Base-by-base conservation (phyloP, 257 asterid genomes). In the Cruciata laevipes region DNA sequence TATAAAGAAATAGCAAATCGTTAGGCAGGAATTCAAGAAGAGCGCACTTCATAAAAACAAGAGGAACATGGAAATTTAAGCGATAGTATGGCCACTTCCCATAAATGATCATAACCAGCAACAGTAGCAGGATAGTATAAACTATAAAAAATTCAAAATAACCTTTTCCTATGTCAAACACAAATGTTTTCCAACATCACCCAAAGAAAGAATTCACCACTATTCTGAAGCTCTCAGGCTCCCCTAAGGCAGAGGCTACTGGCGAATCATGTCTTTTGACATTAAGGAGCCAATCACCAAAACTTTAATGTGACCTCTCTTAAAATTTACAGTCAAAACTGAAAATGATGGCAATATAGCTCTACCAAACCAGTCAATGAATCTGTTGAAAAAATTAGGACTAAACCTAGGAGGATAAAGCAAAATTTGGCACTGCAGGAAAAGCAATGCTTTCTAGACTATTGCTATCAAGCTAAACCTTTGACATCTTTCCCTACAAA, bases 21-120 rank as follows among this genome's bases (percentile, higher is more conserved):
- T 59, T 3, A 69, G 59, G 7, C 38, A 79, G 66, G 63, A 73
- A 63, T 42, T 80, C 67, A 79, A 78, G 74, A 61, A 71, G 67
- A 79, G 72, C 71, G 77, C 55, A 58, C 2, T 62, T 55, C 62
- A 53, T n/a, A 75, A 38, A 71, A 77, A 78, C 69, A 64, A 44
- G 47, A 38, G 11, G 17, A 42, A 71, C 42, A 0, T 10, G 40
- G 40, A 35, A 35, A 35, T 35, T 35, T 35, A 35, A 35, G 40
- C 12, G 8, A 6, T 25, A 40, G 27, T 66, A 35, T 44, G 40
- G 32, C 42, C 69, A 65, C 57, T 51, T 5, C 17, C 3, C 1
- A 44, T 27, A 25, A 40, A 42, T 18, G 23, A 42, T 40, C 23
- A 44, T 24, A 4, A 12, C 27, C 35, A 64, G 57, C 56, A 64